Evolutionary conservation across 2,329 filamentous ascomycete genomes (phyloP), one percentile per base, ranked within the genome.

Genomic region (Pseudophaeomoniella oleicola): DNA sequence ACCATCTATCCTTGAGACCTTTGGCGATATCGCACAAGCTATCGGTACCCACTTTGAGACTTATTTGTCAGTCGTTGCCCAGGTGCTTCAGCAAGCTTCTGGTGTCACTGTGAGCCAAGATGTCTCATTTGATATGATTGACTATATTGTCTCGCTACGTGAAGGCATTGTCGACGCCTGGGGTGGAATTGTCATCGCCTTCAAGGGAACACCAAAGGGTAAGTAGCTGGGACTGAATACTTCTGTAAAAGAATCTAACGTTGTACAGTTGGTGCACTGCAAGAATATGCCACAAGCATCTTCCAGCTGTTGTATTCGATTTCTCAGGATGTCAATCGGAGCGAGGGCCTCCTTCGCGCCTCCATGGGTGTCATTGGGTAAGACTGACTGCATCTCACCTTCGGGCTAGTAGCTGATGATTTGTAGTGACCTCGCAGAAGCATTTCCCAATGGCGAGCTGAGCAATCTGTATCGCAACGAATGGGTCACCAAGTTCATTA

Each of bases 111-210:
- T 83, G 30, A 75, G 75, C 39, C 71, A 77, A 17, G 86, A 94
- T 46, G 78, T 81, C 40, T 82, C 81, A 35, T 90, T 87, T 50
- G 90, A 98, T 62, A 93, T 96, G 81, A 79, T 87, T 39, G 88
- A 96, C 60, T 98, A 98, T 56, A 80, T 98, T 48, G 75, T 93
- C 45, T 94, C 87, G 14, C 72, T 98, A 34, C 80, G 90, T 37
- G 92, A 98, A 56, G 90, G 88, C 48, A 96, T 98, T 47, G 94
- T 96, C 80, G 90, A 98, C 68, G 90, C 90, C 19, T 98, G 92
- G 87, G 86, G 87, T 51, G 90, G 90, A 47, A 90, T 94, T 46
- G 86, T 98, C 54, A 78, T 88, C 57, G 86, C 90, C 37, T 86
- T 96, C 80, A 93, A 90, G 67, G 63, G 71, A 36, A 83, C 52